phyloP scores from a whole-genome alignment of 2,329 filamentous ascomycete species.

The Pseudohalonectria lignicola region DNA sequence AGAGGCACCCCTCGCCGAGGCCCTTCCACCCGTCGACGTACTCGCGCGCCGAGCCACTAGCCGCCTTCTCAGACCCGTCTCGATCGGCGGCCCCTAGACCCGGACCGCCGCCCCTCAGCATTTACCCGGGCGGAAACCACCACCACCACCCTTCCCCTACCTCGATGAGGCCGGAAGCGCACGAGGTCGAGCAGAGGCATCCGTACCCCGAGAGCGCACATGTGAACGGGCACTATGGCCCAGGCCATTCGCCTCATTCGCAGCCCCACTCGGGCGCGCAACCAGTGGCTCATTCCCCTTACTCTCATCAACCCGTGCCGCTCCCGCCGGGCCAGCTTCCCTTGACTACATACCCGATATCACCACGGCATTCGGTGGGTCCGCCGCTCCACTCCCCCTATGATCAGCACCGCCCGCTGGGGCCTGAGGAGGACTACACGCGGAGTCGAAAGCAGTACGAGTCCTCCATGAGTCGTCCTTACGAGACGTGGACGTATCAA shows the following conservation, averaged over 20 bases:
- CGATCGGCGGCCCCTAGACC: constrained; percentile 19
- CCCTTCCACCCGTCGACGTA: constrained; percentile 24
- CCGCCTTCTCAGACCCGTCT: constrained; percentile 29
- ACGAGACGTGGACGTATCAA: constrained; percentile 42
- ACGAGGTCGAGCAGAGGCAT: constrained; percentile 23
- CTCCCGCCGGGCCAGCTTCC: constrained; percentile 36
- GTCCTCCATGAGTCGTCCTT: constrained; percentile 31
- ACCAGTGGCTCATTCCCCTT: constrained; percentile 6
- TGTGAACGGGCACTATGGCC: constrained; percentile 12
- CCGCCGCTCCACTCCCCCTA: constrained; percentile 31
- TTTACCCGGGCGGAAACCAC: constrained; percentile 21
- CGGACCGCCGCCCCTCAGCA: constrained; percentile 24
- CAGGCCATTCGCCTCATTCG: constrained; percentile 16
- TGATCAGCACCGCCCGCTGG: constrained; percentile 30
- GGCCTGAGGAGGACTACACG: constrained; percentile 34
- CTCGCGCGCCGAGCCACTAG: constrained; percentile 26
- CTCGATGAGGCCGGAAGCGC: neutral
- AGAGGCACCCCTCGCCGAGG: constrained; percentile 34
- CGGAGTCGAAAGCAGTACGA: constrained; percentile 26
- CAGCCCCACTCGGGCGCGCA: constrained; percentile 23
- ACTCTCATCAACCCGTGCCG: constrained; percentile 25
- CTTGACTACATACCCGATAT: constrained; percentile 37
- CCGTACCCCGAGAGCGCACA: constrained; percentile 20
- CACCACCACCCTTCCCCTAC: constrained; percentile 1
- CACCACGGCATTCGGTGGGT: constrained; percentile 32